These are phyloP conservation scores for Cyberlindnera petersonii DNA, from an alignment of 805 yeast genomes.

Conservation along the genomic window DNA sequence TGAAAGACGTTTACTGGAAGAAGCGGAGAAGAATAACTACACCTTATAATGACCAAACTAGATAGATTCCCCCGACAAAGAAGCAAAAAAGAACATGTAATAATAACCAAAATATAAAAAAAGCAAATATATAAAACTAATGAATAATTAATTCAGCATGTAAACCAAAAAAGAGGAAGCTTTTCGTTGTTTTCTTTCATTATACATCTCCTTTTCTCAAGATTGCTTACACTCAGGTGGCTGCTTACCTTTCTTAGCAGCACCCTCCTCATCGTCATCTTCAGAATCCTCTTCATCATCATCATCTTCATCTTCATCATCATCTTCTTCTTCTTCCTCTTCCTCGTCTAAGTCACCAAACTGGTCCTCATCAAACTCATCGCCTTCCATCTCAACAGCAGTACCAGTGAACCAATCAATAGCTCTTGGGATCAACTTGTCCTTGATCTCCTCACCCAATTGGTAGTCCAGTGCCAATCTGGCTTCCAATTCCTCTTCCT, in stretches of 20 bases:
- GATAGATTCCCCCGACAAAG: too few relatives aligned
- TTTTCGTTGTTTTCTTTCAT: too few relatives aligned
- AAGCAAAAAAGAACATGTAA: background rate
- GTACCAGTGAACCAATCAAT: conserved; percentile 98
- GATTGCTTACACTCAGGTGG: conserved; percentile 75
- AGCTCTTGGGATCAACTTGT: conserved; percentile 92
- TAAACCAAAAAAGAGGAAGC: background rate
- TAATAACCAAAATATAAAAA: background rate
- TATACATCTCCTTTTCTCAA: too few relatives aligned
- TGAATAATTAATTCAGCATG: too few relatives aligned
- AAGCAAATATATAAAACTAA: background rate
- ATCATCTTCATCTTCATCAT: conserved; percentile 32
- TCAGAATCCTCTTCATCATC: conserved; percentile 33
- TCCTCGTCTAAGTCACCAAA: conserved; percentile 36
- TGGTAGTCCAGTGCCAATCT: conserved; percentile 90
- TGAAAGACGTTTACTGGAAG: conserved; percentile 6
- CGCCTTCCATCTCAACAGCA: conserved; percentile 77
- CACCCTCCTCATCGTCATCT: conserved; percentile 23
- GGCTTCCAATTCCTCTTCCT: conserved; percentile 71
- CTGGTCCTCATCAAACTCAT: conserved; percentile 44
- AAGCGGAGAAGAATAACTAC: conserved; percentile 13
- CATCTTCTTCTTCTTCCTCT: conserved; percentile 38
- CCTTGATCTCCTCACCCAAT: conserved; percentile 94
- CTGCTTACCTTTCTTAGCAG: conserved; percentile 35
- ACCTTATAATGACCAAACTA: background rate